phyloP scores from a whole-genome alignment of 129 eudicot species.

The Pulicaria dysenterica region DNA sequence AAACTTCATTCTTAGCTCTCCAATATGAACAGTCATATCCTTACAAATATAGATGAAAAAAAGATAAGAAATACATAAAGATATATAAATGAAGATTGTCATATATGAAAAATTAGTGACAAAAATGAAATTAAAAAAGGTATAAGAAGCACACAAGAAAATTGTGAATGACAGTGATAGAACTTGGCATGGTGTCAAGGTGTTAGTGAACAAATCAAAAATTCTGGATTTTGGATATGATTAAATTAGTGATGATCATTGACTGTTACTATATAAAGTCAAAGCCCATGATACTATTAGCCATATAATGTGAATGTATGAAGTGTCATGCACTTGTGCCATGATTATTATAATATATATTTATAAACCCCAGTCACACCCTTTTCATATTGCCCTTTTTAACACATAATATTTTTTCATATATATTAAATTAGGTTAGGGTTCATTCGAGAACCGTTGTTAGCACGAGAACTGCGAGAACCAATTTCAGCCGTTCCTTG shows the following conservation, averaged over 20 bases:
- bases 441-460: no score
- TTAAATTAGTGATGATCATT: slow-evolving; percentile 19
- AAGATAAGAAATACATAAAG: no score
- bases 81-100: neutral
- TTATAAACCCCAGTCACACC: neutral
- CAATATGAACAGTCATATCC: no score
- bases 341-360: neutral
- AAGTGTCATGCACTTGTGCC: slow-evolving; percentile 29
- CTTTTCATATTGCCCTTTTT: slow-evolving; percentile 8
- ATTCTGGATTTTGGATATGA: slow-evolving; percentile 24
- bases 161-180: slow-evolving; percentile 31
- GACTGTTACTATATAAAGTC: slow-evolving; percentile 21
- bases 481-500: no score
- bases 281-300: slow-evolving; percentile 22
- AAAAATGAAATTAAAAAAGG: slow-evolving; percentile 9
- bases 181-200: slow-evolving; percentile 19
- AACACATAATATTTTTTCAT: neutral
- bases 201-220: slow-evolving; percentile 32
- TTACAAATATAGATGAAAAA: no score
- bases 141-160: neutral
- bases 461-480: no score
- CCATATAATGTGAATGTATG: slow-evolving; percentile 26
- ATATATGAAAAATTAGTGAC: neutral
- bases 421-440: neutral
- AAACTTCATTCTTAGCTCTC: no score